Evolutionary conservation across 106 monocot species (phyloP), one percentile per base, ranked within the genome.

Genomic region (Dendrobium catenatum): DNA sequence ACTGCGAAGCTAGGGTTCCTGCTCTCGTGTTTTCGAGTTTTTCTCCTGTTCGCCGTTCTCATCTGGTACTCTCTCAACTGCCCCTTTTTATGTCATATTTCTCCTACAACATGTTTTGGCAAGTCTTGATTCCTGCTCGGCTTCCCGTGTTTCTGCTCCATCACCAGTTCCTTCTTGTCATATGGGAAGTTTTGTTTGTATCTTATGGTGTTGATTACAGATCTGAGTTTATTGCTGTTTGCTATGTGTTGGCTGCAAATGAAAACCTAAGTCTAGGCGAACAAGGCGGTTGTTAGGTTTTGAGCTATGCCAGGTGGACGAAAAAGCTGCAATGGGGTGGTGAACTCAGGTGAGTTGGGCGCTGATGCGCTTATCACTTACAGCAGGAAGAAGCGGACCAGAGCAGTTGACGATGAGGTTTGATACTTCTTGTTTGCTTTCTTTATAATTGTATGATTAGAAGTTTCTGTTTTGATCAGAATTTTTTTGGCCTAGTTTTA

Each of bases 331-430:
- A 78, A 82, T 74, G 78, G 29, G 20, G 78, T 73, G 3, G 16
- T 70, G 64, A 82, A 79, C 43, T 56, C 33, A 61, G 81, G 81
- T 18, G 24, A 37, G 11, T 79, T 78, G 78, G 48, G 78, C 29
- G 26, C 37, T 15, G 81, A 85, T 42, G 66, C 64, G n/a, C 6
- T 82, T 16, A 46, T 82, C 29, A 85, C 82, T 13, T 85, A 85
- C 61, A 73, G 37, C 16, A 81, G 85, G 79, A 78, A 72, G 79
- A 81, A 79, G 56, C 72, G 82, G 4, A 48, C 26, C 18, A 85
- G 64, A 41, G 16, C 77, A 4, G 58, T n/a, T 76, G 6, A 5
- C 8, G 76, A 76, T 11, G 76, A 9, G 76, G 59, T 76, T 40
- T 27, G 56, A 68, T 44, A 33, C 55, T 54, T 67, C 76, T 24